Base-by-base conservation (phyloP, 495 filamentous ascomycete species). In the Xylaria castorea region DNA sequence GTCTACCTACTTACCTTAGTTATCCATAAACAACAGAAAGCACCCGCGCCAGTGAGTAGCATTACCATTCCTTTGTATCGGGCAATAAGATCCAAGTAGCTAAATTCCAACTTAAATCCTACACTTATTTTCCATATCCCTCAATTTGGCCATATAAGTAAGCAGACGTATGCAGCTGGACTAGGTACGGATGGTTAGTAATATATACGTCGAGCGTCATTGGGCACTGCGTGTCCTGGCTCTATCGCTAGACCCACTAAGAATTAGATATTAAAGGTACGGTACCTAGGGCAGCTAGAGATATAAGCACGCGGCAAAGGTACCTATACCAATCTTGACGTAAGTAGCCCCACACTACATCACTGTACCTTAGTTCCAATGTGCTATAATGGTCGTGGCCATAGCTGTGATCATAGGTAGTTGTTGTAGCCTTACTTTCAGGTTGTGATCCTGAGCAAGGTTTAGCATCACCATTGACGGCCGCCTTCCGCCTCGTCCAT, bases 401-500 rank as follows among this genome's bases (percentile, higher is more conserved):
- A 53, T 25, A 53, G 50, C 50, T 25, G n/a, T n/a, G n/a, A n/a
- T n/a, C n/a, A n/a, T n/a, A n/a, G n/a, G n/a, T n/a, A n/a, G n/a
- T n/a, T n/a, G 8, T 25, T 8, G 50, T 22, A 55, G 51, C 51
- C 51, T 55, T 51, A 51, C 48, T 51, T 51, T 51, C 48, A 51
- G 48, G 48, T 51, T 20, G 20, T 18, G 42, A 46, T 46, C 42
- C 16, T 3, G 42, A 50, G 46, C 20, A n/a, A 50, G 46, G 46
- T 50, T n/a, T n/a, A 50, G 20, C 6, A n/a, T n/a, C 18, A 27
- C 25, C 51, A 55, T 55, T 27, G 22, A 27, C 22, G 22, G 51
- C 51, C 51, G 22, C 25, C 51, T 55, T 30, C 51, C 51, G 51
- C 51, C 51, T 55, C 51, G 51, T 55, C 51, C 51, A 25, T 55